Evolutionary conservation across 352 stramenopile species (phyloP).

Genomic region (Thalassiosira mediterranea): DNA sequence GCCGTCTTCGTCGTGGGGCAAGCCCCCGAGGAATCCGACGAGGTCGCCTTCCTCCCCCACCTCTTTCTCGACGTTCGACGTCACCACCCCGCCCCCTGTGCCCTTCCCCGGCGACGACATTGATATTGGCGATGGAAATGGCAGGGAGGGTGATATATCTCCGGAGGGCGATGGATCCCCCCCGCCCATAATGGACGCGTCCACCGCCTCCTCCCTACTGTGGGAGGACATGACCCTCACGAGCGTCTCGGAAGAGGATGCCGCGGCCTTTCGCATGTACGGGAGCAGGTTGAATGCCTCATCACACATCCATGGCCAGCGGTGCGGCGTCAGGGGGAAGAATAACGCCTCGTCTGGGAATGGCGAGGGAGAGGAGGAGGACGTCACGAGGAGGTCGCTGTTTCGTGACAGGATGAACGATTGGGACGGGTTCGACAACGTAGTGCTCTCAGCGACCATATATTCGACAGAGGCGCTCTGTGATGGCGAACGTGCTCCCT

Average conservation of each 20-base stretch:
- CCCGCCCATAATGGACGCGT: slow-evolving; percentile 35
- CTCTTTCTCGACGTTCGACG: slow-evolving; percentile 48
- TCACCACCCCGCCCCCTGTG: slow-evolving; percentile 7
- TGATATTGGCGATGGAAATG: slow-evolving; percentile 2
- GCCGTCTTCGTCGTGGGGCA: not conserved
- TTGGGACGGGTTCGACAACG: slow-evolving; percentile 57
- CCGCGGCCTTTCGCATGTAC: slow-evolving; percentile 34
- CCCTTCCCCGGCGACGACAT: not conserved
- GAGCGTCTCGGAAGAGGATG: slow-evolving; percentile 54
- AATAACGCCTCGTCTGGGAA: not conserved
- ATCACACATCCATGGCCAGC: too few relatives aligned
- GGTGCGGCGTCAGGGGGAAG: not conserved
- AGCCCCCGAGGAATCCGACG: not conserved
- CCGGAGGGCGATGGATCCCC: not conserved
- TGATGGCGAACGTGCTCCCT: not conserved
- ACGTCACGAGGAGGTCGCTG: not conserved
- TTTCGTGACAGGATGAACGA: slow-evolving; percentile 18
- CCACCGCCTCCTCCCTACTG: slow-evolving; percentile 54
- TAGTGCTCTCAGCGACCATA: slow-evolving; percentile 49
- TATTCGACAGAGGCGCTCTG: slow-evolving; percentile 16
- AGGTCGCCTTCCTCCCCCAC: slow-evolving; percentile 17
- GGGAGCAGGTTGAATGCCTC: too few relatives aligned
- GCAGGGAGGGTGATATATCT: not conserved
- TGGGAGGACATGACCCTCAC: slow-evolving; percentile 61
- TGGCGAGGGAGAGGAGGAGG: not conserved